These are phyloP conservation scores for Termitomyces sp. DNA, from an alignment of 768 basidiomycete genomes.

Conservation along the genomic window DNA sequence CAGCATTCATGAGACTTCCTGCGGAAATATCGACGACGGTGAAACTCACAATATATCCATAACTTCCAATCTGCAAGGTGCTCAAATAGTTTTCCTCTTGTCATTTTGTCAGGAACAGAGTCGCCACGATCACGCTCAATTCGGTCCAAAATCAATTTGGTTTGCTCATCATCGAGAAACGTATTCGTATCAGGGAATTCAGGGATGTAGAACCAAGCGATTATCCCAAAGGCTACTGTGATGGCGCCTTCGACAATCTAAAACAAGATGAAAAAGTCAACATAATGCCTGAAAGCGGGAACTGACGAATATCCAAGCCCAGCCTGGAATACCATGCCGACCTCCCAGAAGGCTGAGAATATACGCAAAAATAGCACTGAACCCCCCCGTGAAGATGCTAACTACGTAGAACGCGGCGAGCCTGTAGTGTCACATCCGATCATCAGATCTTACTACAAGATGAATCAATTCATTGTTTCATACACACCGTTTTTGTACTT, in stretches of 20 bases:
- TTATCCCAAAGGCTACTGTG: conserved; percentile 36
- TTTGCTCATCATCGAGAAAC: conserved; percentile 37
- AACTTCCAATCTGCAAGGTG: conserved; percentile 43
- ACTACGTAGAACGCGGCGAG: conserved; percentile 43
- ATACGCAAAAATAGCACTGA: conserved; percentile 44
- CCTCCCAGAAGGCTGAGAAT: conserved; percentile 35
- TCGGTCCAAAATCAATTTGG: conserved; percentile 34
- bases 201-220: conserved; percentile 38
- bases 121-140: conserved; percentile 46
- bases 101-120: conserved; percentile 37
- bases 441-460: not conserved
- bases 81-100: conserved; percentile 25
- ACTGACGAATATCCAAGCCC: conserved; percentile 51
- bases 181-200: conserved; percentile 44
- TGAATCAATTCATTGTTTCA: not conserved
- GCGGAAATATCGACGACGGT: not conserved
- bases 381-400: conserved; percentile 37
- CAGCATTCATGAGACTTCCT: not conserved
- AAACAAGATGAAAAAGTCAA: conserved; percentile 1
- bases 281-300: not conserved
- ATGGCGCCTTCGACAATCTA: conserved; percentile 46
- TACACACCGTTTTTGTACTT: conserved; percentile 43
- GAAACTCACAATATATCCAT: conserved; percentile 36
- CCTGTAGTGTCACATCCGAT: conserved; percentile 16
- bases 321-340: conserved; percentile 34